These are phyloP conservation scores for Penicillium samsonianum DNA, from an alignment of 495 filamentous ascomycete genomes.

Conservation along the genomic window DNA sequence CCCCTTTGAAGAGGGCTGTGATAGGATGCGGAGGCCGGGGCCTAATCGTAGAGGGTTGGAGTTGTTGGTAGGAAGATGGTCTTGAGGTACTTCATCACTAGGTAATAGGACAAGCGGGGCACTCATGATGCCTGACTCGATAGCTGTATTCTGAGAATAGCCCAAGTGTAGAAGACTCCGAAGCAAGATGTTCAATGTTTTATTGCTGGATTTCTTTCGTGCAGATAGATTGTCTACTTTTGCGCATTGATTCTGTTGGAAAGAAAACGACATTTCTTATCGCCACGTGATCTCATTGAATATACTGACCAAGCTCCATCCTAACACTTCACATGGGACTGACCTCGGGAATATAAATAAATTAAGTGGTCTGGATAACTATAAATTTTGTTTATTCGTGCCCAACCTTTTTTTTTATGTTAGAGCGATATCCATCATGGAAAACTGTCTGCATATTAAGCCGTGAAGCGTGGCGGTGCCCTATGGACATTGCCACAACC, in stretches of 20 bases:
- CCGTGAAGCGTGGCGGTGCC: neutral
- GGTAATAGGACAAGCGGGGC: constrained; percentile 66
- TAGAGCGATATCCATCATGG: neutral
- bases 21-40: constrained; percentile 67
- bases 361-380: neutral
- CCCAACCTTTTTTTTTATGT: neutral
- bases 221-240: neutral
- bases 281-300: constrained; percentile 19
- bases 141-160: neutral
- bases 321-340: neutral
- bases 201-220: neutral
- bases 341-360: neutral
- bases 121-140: constrained; percentile 31
- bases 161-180: neutral
- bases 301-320: neutral
- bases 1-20: constrained; percentile 29
- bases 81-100: constrained; percentile 68
- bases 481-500: constrained; percentile 30
- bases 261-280: constrained; percentile 20
- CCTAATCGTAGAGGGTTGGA: constrained; percentile 76
- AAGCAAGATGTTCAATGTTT: neutral
- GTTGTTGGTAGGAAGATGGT: constrained; percentile 60
- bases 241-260: constrained; percentile 1
- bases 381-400: neutral
- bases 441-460: too few relatives aligned